Base-by-base conservation (phyloP, 2,329 filamentous ascomycete species). In the Sphaceloma murrayae region DNA sequence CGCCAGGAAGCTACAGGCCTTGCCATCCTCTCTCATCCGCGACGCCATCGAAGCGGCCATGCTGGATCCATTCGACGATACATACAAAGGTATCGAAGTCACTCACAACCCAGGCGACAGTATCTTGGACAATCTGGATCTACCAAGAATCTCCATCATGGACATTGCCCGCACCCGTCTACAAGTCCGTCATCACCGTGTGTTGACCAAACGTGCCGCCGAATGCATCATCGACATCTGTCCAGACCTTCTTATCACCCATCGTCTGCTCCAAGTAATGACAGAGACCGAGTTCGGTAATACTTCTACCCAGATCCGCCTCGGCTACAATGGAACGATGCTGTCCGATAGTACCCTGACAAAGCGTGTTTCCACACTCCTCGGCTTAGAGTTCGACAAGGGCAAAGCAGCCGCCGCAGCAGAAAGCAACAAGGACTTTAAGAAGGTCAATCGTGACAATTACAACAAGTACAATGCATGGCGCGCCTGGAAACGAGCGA, bases 141-240 rank as follows among this genome's bases (percentile, higher is more conserved):
- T 59, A 32, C 55, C 52, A 27, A 43, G 43, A 7, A 60, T 61
- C 50, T 52, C 55, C 13, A 48, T 58, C 31, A 53, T 53, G 27
- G 59, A 62, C 46, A 58, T 54, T 17, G 52, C 61, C 16, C 49
- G 53, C 40, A 62, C 59, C 3, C 56, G 54, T 21, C 50, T 56
- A 48, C 57, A 60, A 48, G 48, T 61, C 9, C 47, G 49, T 2
- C 42, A 52, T 14, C 51, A 45, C 10, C 49, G 46, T 5, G 52
- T 62, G 24, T 48, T 62, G 17, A 58, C 54, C 16, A 40, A 47
- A 14, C 49, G 51, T 16, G 58, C 58, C 13, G 58, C 57, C 10
- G 55, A 60, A 43, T 57, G 58, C 47, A 54, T 61, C 27, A 53
- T 62, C 48, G 59, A 62, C 52, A 61, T 62, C 50, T 60, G 59